These are phyloP conservation scores for Komagataella populi DNA, from an alignment of 805 yeast species.

Conservation along the genomic window DNA sequence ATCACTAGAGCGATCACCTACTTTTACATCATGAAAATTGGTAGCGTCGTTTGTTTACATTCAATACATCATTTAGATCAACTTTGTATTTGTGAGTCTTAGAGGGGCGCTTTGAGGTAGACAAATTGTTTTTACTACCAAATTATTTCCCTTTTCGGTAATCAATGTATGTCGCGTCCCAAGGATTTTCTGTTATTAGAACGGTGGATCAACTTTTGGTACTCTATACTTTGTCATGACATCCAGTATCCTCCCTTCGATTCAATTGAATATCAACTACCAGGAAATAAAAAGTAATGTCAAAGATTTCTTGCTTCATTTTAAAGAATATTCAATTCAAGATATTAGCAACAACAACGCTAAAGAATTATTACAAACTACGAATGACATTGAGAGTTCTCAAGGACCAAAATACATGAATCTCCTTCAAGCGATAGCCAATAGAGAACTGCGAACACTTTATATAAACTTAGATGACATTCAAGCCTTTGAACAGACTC, in stretches of 20 bases:
- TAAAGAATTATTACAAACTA: slow-evolving; percentile 2
- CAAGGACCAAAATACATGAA: slow-evolving; percentile 63
- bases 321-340: slow-evolving; percentile 30
- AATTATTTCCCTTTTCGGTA: neutral
- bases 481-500: slow-evolving; percentile 46
- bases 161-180: neutral
- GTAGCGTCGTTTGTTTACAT: too few relatives aligned
- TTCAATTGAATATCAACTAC: slow-evolving; percentile 65
- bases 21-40: too few relatives aligned
- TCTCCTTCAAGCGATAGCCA: slow-evolving; percentile 66
- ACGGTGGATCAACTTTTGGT: neutral
- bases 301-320: slow-evolving; percentile 55
- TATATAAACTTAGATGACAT: slow-evolving; percentile 78
- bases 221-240: neutral
- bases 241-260: slow-evolving; percentile 37
- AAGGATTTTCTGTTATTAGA: neutral
- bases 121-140: too few relatives aligned
- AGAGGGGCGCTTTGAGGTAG: too few relatives aligned
- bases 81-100: too few relatives aligned
- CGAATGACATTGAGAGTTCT: slow-evolving; percentile 12
- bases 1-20: too few relatives aligned
- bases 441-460: slow-evolving; percentile 62
- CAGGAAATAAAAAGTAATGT: slow-evolving; percentile 43
- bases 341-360: slow-evolving; percentile 8
- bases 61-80: too few relatives aligned